Evolutionary conservation across 2,329 filamentous ascomycete species (phyloP), one percentile per base, ranked within the genome.

Genomic region (Phialophora chinensis): DNA sequence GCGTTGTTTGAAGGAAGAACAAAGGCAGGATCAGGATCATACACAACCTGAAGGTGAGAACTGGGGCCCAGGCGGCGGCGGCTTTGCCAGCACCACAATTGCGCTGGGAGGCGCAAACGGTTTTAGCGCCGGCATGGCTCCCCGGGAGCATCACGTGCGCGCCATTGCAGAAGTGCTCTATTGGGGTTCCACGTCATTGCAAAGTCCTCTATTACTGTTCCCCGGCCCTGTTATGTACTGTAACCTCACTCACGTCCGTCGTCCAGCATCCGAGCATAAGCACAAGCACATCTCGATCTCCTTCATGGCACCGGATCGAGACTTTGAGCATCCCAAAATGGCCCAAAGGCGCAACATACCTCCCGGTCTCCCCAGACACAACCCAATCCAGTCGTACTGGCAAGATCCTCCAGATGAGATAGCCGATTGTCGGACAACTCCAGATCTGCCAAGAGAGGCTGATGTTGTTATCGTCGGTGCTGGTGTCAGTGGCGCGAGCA

Each of bases 401-500:
- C 66, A 75, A n/a, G 63, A 72, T 60, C 60, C 68, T 0, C 71
- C 72, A 0, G 74, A 77, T 69, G 63, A 71, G 1, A 73, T 78
- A 12, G 63, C 72, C 14, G 67, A 72, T 3, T 54, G 42, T 2
- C 67, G 72, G 12, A 68, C 69, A 20, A 60, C 65, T 2, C 20
- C 66, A 11, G 61, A 74, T 20, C 65, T 77, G 2, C 76, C 76
- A 1, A 20, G 68, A 23, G 68, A 67, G 2, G 73, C 72, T 8
- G 77, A 79, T 66, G 67, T 78, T 27, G 75, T 73, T 35, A 76
- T 80, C 47, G 74, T 80, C 35, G 79, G 79, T n/a, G 77, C 77
- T 12, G 79, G 79, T 1, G 77, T 80, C 56, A 75, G 76, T 23
- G 79, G 78, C 44, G 75, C 77, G 12, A 72, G 71, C 52, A 71